Conservation (phyloP, 1,284 basidiomycete species). For the Mycena sp. region DNA sequence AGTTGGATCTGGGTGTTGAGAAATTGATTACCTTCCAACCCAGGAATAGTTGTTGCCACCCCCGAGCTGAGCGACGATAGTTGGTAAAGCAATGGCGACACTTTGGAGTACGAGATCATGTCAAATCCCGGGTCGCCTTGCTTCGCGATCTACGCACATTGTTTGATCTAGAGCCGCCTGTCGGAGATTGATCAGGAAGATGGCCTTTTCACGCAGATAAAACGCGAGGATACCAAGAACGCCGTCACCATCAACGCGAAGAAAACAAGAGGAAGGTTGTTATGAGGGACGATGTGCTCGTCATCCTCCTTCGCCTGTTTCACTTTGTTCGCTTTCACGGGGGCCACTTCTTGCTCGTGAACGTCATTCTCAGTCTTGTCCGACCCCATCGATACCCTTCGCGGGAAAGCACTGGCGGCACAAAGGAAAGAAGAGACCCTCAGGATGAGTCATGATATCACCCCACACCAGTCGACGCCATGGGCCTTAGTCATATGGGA, state of each 20-base stretch:
- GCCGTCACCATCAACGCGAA: slow-evolving; percentile 60
- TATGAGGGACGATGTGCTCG: slow-evolving; percentile 62
- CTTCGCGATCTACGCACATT: slow-evolving; percentile 40
- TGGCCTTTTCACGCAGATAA: background rate
- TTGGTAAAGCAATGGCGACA: slow-evolving; percentile 31
- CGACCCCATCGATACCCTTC: too few species aligned
- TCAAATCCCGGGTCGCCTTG: background rate
- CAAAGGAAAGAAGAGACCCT: too few species aligned
- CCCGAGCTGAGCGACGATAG: background rate
- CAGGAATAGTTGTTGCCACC: slow-evolving; percentile 1
- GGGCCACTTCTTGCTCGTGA: too few species aligned
- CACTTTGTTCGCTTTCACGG: background rate
- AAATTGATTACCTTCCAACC: background rate
- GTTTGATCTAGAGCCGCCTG: slow-evolving; percentile 48
- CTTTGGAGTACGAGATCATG: slow-evolving; percentile 47
- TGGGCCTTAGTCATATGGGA: too few species aligned
- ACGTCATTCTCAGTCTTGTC: background rate
- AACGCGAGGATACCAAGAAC: slow-evolving; percentile 49
- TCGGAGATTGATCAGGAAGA: background rate
- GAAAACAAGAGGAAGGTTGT: slow-evolving; percentile 64
- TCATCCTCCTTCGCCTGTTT: slow-evolving; percentile 52
- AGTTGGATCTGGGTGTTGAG: background rate
- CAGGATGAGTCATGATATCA: too few species aligned
- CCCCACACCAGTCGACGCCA: too few species aligned
- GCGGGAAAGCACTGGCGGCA: too few species aligned